phyloP scores from a whole-genome alignment of 2,329 filamentous ascomycete genomes.

The Colletotrichum neosansevieriae region DNA sequence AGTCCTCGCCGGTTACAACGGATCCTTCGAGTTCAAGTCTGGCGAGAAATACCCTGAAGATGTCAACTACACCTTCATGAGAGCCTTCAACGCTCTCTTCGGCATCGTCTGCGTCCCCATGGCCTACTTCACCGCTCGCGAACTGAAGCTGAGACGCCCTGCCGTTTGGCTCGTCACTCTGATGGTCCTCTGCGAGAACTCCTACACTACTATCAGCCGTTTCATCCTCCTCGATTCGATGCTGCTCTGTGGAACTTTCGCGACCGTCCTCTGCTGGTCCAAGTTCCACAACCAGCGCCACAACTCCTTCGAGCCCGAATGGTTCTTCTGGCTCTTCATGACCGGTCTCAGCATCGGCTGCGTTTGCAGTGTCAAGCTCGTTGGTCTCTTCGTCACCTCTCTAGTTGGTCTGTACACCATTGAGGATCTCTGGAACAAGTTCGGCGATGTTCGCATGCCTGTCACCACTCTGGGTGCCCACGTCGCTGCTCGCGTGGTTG shows the following conservation, averaged over 20 bases:
- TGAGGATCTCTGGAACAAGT: slow-evolving; percentile 98
- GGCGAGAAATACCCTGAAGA: slow-evolving; percentile 95
- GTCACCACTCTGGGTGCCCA: slow-evolving; percentile 80
- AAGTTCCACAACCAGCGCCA: slow-evolving; percentile 92
- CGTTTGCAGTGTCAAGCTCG: slow-evolving; percentile 98
- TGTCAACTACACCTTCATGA: slow-evolving; percentile 98
- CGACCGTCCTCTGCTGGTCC: slow-evolving; percentile 95
- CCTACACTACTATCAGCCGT: slow-evolving; percentile 97
- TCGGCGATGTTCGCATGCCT: slow-evolving; percentile 93
- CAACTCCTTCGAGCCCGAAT: slow-evolving; percentile 88
- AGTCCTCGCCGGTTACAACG: slow-evolving; percentile 97
- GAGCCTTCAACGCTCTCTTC: slow-evolving; percentile 95
- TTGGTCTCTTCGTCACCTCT: slow-evolving; percentile 94
- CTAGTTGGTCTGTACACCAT: slow-evolving; percentile 95
- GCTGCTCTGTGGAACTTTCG: slow-evolving; percentile 98
- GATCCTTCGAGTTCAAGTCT: slow-evolving; percentile 99
- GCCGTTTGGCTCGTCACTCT: slow-evolving; percentile 95
- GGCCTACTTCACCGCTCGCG: slow-evolving; percentile 94
- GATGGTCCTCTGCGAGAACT: slow-evolving; percentile 99
- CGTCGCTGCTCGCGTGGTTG: slow-evolving; percentile 81
- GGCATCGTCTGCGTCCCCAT: slow-evolving; percentile 92
- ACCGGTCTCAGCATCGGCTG: slow-evolving; percentile 97
- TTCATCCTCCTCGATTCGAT: slow-evolving; percentile 99
- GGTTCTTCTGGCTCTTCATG: slow-evolving; percentile 95
- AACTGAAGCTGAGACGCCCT: slow-evolving; percentile 86